A percentile compares a stretch with the other conserved stretches of the same genome.
Evolutionary conservation across 139 green algal species (phyloP).

Genomic region (Cymbomonas tetramitiformis): DNA sequence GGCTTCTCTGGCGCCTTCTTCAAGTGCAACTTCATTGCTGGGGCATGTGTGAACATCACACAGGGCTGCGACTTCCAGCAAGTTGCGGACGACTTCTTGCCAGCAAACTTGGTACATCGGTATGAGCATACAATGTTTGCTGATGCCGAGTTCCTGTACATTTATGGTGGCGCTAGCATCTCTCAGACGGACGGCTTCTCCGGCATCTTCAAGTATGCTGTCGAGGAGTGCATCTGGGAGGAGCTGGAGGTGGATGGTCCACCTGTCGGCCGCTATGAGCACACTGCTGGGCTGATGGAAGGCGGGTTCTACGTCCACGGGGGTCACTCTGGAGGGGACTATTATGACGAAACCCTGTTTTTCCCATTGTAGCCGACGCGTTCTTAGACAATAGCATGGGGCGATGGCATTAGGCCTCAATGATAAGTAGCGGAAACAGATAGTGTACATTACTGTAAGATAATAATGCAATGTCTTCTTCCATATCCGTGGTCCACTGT

Average conservation of each 20-base stretch:
- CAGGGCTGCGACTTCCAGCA: neutral
- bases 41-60: neutral
- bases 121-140: neutral
- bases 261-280: neutral
- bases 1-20: conserved; percentile 14
- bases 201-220: conserved; percentile 3
- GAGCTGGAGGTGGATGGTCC: neutral
- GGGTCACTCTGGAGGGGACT: too few relatives aligned
- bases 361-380: too few relatives aligned
- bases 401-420: too few relatives aligned
- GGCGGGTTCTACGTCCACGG: conserved; percentile 4
- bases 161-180: conserved; percentile 14
- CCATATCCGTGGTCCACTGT: too few relatives aligned
- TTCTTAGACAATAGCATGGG: too few relatives aligned
- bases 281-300: neutral
- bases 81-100: neutral
- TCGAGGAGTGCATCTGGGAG: conserved; percentile 1
- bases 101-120: neutral
- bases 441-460: too few relatives aligned
- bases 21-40: neutral
- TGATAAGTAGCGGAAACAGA: too few relatives aligned
- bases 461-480: too few relatives aligned
- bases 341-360: too few relatives aligned
- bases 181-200: neutral
- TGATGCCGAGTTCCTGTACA: neutral